Evolutionary conservation across 2,329 filamentous ascomycete species (phyloP).

Genomic region (Aureobasidium sp.): DNA sequence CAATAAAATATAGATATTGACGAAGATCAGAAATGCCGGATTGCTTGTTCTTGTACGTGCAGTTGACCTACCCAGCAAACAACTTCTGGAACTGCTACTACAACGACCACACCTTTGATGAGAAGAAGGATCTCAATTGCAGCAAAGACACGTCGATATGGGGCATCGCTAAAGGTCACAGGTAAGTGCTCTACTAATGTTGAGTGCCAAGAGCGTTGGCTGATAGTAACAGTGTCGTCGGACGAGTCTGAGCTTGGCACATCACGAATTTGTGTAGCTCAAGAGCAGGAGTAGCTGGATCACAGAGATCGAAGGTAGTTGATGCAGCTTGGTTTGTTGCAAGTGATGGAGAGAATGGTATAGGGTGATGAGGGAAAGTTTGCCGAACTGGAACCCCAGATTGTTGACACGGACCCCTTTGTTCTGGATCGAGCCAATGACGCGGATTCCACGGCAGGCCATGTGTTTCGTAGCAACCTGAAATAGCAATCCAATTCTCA

Average conservation of each 20-base stretch:
- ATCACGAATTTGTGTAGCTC: no score
- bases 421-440: slow-evolving; percentile 1
- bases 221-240: background rate
- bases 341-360: background rate
- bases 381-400: background rate
- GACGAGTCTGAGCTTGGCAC: background rate
- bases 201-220: background rate
- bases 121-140: slow-evolving; percentile 1
- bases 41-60: background rate
- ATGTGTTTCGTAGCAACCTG: slow-evolving; percentile 9
- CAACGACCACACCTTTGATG: slow-evolving; percentile 1
- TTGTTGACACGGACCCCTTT: slow-evolving; percentile 5
- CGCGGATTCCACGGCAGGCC: slow-evolving; percentile 6
- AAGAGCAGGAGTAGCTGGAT: background rate
- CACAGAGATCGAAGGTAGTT: background rate
- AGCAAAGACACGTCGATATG: background rate
- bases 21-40: background rate
- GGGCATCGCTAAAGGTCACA: slow-evolving; percentile 9
- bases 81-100: slow-evolving; percentile 7
- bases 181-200: background rate
- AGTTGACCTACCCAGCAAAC: background rate
- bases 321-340: background rate
- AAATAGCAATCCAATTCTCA: slow-evolving; percentile 2
- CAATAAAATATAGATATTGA: background rate
- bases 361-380: background rate